These are phyloP conservation scores for Diaporthe capsici DNA, from an alignment of 2,329 filamentous ascomycete genomes.

Conservation along the genomic window DNA sequence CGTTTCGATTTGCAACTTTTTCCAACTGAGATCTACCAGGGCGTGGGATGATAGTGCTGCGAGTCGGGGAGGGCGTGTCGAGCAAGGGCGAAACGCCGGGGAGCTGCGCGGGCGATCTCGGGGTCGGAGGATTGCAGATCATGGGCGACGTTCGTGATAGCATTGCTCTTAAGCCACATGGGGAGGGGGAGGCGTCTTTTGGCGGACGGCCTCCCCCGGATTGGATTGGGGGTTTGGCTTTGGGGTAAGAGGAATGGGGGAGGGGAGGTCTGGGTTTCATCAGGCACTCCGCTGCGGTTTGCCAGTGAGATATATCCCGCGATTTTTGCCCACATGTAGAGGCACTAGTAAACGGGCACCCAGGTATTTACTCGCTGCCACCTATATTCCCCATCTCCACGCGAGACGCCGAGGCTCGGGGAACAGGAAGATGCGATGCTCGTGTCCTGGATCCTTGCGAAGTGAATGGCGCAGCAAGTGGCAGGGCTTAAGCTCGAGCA, in stretches of 20 bases:
- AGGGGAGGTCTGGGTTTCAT: background rate
- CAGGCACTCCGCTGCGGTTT: background rate
- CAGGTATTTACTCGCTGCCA: background rate
- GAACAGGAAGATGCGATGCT: background rate
- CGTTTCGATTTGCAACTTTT: background rate
- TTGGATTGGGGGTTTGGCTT: background rate
- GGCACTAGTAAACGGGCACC: too few species aligned
- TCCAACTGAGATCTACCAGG: background rate
- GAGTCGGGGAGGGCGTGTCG: constrained; percentile 4
- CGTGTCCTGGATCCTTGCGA: background rate
- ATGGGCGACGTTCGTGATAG: constrained; percentile 13
- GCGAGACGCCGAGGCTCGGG: background rate
- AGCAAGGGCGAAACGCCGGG: constrained; percentile 1
- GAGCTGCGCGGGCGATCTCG: background rate
- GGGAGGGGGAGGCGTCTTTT: background rate
- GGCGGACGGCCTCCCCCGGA: background rate
- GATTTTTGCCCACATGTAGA: background rate
- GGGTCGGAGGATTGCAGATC: constrained; percentile 23
- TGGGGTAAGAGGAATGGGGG: background rate
- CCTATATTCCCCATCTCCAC: too few species aligned
- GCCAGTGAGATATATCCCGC: constrained; percentile 16
- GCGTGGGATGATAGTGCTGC: background rate
- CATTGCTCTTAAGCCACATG: constrained; percentile 28
- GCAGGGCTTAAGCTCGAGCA: background rate
- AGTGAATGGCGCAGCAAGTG: background rate